phyloP scores from a whole-genome alignment of 2,329 filamentous ascomycete genomes.

The Diplodia corticola region DNA sequence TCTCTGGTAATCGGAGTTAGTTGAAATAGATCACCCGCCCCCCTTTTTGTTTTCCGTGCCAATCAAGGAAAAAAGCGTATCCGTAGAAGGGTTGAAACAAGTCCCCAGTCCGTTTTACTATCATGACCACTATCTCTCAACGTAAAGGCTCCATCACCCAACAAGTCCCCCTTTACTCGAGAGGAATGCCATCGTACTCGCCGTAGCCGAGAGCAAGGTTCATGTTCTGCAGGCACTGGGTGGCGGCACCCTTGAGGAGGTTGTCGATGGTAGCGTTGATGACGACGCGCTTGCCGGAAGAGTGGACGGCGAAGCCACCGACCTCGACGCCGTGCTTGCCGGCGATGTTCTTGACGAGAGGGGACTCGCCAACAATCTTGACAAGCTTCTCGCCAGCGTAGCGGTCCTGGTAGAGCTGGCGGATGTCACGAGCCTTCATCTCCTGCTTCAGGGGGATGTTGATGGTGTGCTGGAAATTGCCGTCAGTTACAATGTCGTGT shows the following conservation, averaged over 20 bases:
- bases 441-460: slow-evolving; percentile 81
- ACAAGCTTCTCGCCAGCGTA: slow-evolving; percentile 96
- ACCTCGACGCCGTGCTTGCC: slow-evolving; percentile 89
- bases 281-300: slow-evolving; percentile 85
- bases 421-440: slow-evolving; percentile 89
- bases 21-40: neutral
- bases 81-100: neutral
- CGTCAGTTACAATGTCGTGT: neutral
- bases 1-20: neutral
- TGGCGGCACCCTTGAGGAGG: slow-evolving; percentile 87
- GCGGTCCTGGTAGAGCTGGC: slow-evolving; percentile 91
- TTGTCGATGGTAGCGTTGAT: slow-evolving; percentile 94
- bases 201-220: slow-evolving; percentile 86
- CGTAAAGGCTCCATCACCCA: neutral
- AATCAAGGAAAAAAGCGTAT: neutral
- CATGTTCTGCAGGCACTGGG: slow-evolving; percentile 94
- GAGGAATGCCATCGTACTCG: slow-evolving; percentile 84
- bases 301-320: slow-evolving; percentile 92
- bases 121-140: neutral
- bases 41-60: slow-evolving; percentile 7
- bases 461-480: slow-evolving; percentile 67
- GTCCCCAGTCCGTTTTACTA: neutral
- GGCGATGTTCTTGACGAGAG: slow-evolving; percentile 79
- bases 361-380: slow-evolving; percentile 86
- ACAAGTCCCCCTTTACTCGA: slow-evolving; percentile 1